Percentiles rank a stretch among this genome's conserved stretches.
Evolutionary conservation across 495 filamentous ascomycete species (phyloP).

Genomic region (Penicillium pulvis): DNA sequence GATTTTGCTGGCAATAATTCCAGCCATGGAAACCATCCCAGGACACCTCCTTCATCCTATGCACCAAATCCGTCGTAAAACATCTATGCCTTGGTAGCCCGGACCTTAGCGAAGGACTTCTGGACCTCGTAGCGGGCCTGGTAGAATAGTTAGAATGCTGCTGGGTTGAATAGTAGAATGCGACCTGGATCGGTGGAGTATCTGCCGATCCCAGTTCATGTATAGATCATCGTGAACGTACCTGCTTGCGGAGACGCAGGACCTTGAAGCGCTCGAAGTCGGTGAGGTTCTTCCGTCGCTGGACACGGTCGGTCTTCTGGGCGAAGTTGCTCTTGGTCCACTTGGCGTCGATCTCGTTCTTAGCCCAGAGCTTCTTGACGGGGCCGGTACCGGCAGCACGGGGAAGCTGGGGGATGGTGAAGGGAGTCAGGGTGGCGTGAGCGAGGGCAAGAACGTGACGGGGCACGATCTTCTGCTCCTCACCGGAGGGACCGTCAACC

Average conservation of each 20-base stretch:
- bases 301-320: conserved; percentile 78
- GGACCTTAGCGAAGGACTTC: conserved; percentile 84
- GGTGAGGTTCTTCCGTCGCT: conserved; percentile 86
- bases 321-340: conserved; percentile 88
- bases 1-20: conserved; percentile 42
- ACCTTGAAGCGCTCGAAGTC: conserved; percentile 99
- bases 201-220: neutral
- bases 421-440: conserved; percentile 82
- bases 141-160: conserved; percentile 19
- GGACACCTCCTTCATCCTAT: conserved; percentile 51
- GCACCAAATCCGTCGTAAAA: conserved; percentile 49
- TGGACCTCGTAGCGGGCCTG: conserved; percentile 90
- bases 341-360: conserved; percentile 83
- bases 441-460: conserved; percentile 81
- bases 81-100: conserved; percentile 57
- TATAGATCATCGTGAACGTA: conserved; percentile 35
- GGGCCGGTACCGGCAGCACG: conserved; percentile 80
- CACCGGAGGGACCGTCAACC: conserved; percentile 85
- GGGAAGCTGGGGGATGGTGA: conserved; percentile 85
- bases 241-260: conserved; percentile 95
- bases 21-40: conserved; percentile 53
- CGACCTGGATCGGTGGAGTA: neutral
- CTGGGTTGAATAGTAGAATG: neutral
- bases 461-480: conserved; percentile 72
- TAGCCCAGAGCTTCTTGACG: conserved; percentile 84